These are phyloP conservation scores for Ascochyta lentis DNA, from an alignment of 2,329 filamentous ascomycete genomes.

Conservation along the genomic window DNA sequence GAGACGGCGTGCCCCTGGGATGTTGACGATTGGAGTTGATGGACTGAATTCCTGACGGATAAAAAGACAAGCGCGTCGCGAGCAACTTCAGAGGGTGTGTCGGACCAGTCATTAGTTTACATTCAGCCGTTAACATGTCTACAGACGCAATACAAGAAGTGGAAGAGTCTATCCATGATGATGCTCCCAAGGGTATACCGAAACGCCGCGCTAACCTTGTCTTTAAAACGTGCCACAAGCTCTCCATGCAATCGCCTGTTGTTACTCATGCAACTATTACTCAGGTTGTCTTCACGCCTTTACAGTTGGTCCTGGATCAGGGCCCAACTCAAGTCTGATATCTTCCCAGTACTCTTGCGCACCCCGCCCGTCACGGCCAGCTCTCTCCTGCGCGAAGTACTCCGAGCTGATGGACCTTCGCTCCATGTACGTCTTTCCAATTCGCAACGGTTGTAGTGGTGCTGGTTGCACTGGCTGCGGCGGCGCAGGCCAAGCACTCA, in stretches of 20 bases:
- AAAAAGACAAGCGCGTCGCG: neutral
- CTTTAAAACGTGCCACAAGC: neutral
- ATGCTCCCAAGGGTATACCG: constrained; percentile 27
- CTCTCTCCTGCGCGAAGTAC: constrained; percentile 13
- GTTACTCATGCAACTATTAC: too few species aligned
- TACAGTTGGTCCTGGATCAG: constrained; percentile 11
- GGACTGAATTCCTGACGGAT: neutral
- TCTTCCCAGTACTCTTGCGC: constrained; percentile 9
- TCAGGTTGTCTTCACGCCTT: neutral
- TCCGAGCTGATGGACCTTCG: constrained; percentile 12
- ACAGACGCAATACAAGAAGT: constrained; percentile 30
- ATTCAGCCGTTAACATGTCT: constrained; percentile 33
- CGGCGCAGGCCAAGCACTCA: constrained; percentile 27
- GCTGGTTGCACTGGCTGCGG: constrained; percentile 15
- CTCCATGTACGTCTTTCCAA: constrained; percentile 10
- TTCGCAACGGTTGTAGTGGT: neutral
- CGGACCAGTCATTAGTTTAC: constrained; percentile 22
- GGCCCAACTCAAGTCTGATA: constrained; percentile 1
- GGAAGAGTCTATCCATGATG: constrained; percentile 20
- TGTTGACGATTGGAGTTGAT: neutral
- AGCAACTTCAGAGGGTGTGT: constrained; percentile 27
- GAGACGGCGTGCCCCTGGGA: neutral
- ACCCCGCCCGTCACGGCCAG: neutral
- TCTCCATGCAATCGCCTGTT: neutral
- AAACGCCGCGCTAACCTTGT: constrained; percentile 20